Evolutionary conservation across 129 eudicot genomes (phyloP), one percentile per base, ranked within the genome.

Genomic region (Ambrosia artemisiifolia): DNA sequence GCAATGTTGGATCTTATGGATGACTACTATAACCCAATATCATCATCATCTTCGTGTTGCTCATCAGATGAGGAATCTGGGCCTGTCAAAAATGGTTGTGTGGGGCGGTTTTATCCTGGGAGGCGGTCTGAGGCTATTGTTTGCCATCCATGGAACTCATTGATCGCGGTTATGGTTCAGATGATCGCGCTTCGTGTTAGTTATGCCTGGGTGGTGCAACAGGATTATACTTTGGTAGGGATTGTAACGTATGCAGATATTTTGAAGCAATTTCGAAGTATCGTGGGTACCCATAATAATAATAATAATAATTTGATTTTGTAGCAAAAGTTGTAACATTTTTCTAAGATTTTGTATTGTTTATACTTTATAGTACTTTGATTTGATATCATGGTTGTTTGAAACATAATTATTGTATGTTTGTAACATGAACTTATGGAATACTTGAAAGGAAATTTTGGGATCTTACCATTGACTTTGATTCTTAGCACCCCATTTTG

Each of bases 121-220:
- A 80, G 88, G 87, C 75, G 90, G 57, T 87, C 88, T 0, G 96
- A 85, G 75, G 87, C 92, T 0, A 79, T 89, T 3, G 70, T 84
- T 17, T 93, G 98, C 72, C 79, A 85, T 54, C 98, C 88, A 2
- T 69, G 95, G 85, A 94, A 90, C 74, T 84, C 96, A 1, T 78
- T 94, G 71, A 82, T 85, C 75, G 98, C 98, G 20, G 98, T 94
- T 55, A 87, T 94, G 96, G 86, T 90, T 38, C 96, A 90, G 66
- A 95, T 95, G 35, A 86, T 90, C 5, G 86, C 98, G 0, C 87
- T 85, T 65, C 92, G 98, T 35, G 95, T 87, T 53, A 90, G 76
- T 55, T 82, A 81, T 55, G 86, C 92, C 9, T 94, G 98, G 97
- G 98, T 90, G 44, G 86, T 94, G 14, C 80, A 87, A 50, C 85